These are phyloP conservation scores for Chlorella sp. DNA, from an alignment of 139 green algal genomes.

Conservation along the genomic window DNA sequence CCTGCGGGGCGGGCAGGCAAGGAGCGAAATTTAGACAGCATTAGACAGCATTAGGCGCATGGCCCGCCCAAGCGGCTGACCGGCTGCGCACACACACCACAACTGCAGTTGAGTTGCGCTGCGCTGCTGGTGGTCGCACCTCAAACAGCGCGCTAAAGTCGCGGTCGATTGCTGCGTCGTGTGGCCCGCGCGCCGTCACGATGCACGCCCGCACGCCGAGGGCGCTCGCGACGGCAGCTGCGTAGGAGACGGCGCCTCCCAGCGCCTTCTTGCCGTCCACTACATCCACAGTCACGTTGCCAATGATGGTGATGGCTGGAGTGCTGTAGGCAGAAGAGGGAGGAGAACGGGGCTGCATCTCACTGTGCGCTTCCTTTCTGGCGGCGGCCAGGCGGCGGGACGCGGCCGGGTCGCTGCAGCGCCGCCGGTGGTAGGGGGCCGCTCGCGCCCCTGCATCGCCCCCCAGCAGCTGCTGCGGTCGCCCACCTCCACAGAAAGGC, in stretches of 20 bases:
- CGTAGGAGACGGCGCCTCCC: slow-evolving; percentile 80
- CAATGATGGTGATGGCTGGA: slow-evolving; percentile 57
- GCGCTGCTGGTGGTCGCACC: neutral
- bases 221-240: slow-evolving; percentile 60
- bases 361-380: no score
- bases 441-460: no score
- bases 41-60: no score
- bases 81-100: no score
- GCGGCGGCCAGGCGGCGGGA: no score
- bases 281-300: slow-evolving; percentile 80
- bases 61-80: no score
- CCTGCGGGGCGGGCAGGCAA: slow-evolving; percentile 45
- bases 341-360: no score
- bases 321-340: neutral
- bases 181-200: slow-evolving; percentile 64
- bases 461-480: no score
- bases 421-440: neutral
- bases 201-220: slow-evolving; percentile 69
- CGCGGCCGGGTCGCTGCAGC: no score
- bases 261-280: slow-evolving; percentile 69
- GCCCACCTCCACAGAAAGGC: no score
- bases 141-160: slow-evolving; percentile 50
- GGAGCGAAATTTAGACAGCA: neutral
- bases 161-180: slow-evolving; percentile 49
- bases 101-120: no score